Percentiles rank a stretch among this genome's conserved stretches.
Evolutionary conservation across 257 asterid species (phyloP).

Genomic region (Solanum megistacrolobum): DNA sequence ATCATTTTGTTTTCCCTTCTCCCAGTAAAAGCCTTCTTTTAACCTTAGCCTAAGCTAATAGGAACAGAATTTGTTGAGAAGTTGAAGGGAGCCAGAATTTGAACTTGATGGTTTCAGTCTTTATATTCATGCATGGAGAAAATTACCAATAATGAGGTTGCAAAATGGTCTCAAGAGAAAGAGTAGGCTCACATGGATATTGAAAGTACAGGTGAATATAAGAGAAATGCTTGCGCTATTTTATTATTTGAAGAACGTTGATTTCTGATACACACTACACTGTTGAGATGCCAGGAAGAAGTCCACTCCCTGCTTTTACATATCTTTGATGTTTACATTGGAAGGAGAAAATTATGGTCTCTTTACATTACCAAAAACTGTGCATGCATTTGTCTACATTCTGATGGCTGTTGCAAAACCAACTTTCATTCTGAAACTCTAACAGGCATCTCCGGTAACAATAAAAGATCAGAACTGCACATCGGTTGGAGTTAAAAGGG

Average conservation of each 20-base stretch:
- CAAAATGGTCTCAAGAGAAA: not conserved
- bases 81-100: not conserved
- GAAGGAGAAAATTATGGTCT: not conserved
- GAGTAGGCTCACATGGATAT: not conserved
- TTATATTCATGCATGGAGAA: not conserved
- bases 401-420: not conserved
- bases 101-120: not conserved
- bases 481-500: not conserved
- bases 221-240: not conserved
- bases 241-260: not conserved
- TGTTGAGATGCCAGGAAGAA: not conserved
- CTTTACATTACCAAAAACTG: constrained; percentile 2
- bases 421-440: not conserved
- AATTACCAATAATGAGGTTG: not conserved
- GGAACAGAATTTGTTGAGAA: not conserved
- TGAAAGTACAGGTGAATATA: not conserved
- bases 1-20: not conserved
- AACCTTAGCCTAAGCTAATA: not conserved
- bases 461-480: not conserved
- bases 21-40: not conserved
- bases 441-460: not conserved
- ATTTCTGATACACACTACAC: not conserved
- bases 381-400: constrained; percentile 11
- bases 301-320: not conserved
- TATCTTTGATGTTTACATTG: constrained; percentile 2